Evolutionary conservation across 495 filamentous ascomycete genomes (phyloP).

Genomic region (Copromyces sp.): DNA sequence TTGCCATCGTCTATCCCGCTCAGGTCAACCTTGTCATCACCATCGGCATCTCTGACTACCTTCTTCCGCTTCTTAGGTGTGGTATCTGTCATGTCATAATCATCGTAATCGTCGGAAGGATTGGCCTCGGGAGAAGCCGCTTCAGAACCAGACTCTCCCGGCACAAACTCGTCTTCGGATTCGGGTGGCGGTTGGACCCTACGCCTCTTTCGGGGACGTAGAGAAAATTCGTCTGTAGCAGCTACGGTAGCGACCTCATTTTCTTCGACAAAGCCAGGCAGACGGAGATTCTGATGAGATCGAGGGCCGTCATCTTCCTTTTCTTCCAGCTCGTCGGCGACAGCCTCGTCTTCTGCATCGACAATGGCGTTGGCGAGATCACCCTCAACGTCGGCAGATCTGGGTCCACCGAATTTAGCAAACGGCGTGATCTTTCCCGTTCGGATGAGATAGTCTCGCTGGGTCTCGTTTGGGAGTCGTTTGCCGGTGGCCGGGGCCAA

Average conservation of each 20-base stretch:
- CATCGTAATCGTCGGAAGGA: slow-evolving; percentile 25
- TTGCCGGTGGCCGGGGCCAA: slow-evolving; percentile 25
- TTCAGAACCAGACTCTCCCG: slow-evolving; percentile 18
- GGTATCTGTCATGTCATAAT: slow-evolving; percentile 26
- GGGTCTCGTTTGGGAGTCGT: slow-evolving; percentile 65
- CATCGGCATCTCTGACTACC: slow-evolving; percentile 22
- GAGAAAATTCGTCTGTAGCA: slow-evolving; percentile 38
- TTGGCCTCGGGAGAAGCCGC: slow-evolving; percentile 19
- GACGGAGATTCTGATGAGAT: slow-evolving; percentile 73
- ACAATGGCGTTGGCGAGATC: slow-evolving; percentile 62
- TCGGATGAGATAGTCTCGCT: slow-evolving; percentile 81
- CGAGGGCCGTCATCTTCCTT: slow-evolving; percentile 44
- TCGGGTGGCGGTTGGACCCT: slow-evolving; percentile 20
- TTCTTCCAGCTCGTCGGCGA: slow-evolving; percentile 43
- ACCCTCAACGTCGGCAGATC: slow-evolving; percentile 44
- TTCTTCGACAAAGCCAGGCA: slow-evolving; percentile 63
- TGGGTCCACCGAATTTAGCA: slow-evolving; percentile 52
- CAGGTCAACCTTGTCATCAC: slow-evolving; percentile 52
- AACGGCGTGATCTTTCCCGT: slow-evolving; percentile 98
- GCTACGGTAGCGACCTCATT: slow-evolving; percentile 16
- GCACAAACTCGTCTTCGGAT: slow-evolving; percentile 37
- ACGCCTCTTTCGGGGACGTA: slow-evolving; percentile 41
- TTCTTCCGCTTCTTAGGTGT: slow-evolving; percentile 32
- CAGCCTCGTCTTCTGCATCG: slow-evolving; percentile 59
- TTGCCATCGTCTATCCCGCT: slow-evolving; percentile 83